Evolutionary conservation across 139 green algal species (phyloP).

Genomic region (Chlamydomonas eustigma): DNA sequence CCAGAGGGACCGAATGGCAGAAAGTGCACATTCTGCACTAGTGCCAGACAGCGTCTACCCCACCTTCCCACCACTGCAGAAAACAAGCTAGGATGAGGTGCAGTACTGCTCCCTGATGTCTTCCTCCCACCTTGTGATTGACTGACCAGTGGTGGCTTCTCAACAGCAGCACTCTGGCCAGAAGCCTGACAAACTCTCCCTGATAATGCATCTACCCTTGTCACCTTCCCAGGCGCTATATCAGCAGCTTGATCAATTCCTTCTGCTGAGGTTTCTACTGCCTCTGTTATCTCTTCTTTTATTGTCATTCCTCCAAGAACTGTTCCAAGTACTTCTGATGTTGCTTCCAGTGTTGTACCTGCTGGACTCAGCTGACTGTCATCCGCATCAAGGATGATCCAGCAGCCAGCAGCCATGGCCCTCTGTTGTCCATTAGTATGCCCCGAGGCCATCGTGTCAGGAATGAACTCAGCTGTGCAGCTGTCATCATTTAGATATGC

Average conservation of each 20-base stretch:
- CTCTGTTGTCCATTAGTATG: not conserved
- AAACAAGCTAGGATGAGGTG: not conserved
- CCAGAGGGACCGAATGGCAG: conserved; percentile 39
- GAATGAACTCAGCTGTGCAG: too few species aligned
- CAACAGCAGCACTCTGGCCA: too few species aligned
- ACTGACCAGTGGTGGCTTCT: not conserved
- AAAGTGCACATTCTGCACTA: conserved; percentile 57
- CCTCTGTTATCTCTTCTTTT: not conserved
- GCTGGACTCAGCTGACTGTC: conserved; percentile 17
- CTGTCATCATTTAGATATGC: too few species aligned
- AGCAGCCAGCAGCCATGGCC: not conserved
- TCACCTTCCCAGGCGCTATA: too few species aligned
- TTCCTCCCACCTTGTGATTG: not conserved
- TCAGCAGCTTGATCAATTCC: too few species aligned
- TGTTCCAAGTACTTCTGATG: not conserved
- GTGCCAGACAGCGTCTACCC: conserved; percentile 9
- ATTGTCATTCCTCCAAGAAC: not conserved
- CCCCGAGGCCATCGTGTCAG: too few species aligned
- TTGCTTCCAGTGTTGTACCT: not conserved
- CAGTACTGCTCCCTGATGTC: not conserved
- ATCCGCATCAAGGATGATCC: conserved; percentile 41
- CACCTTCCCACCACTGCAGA: not conserved
- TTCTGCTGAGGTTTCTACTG: not conserved
- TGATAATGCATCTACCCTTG: too few species aligned
- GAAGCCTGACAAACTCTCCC: too few species aligned